phyloP scores from a whole-genome alignment of 441 rosid genomes.

The Populus hybrid region DNA sequence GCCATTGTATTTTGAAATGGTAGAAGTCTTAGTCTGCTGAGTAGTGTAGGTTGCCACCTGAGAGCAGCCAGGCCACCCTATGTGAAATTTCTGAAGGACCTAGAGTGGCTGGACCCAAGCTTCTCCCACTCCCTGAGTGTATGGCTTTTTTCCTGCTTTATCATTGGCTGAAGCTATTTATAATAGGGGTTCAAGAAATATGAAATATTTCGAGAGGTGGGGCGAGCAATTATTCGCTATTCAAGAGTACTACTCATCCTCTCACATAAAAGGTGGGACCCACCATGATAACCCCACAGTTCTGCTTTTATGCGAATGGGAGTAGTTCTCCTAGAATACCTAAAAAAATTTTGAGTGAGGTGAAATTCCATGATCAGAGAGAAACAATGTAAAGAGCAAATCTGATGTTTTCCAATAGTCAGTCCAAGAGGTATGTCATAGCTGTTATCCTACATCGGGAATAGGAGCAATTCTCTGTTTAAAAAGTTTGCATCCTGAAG shows the following conservation, averaged over 20 bases:
- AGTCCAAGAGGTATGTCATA: background rate
- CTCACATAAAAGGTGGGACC: too few species aligned
- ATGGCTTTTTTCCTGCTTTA: background rate
- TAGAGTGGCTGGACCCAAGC: background rate
- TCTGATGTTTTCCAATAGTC: background rate
- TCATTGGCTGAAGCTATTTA: background rate
- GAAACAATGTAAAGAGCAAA: background rate
- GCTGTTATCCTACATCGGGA: background rate
- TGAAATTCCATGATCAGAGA: background rate
- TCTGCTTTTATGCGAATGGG: background rate
- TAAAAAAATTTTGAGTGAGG: background rate
- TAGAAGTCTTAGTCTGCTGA: background rate
- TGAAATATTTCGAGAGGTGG: background rate
- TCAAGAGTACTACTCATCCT: background rate
- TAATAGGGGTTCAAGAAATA: background rate
- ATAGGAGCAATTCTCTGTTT: background rate
- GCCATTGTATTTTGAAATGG: background rate
- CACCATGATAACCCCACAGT: too few species aligned
- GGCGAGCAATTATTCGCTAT: background rate
- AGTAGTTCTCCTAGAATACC: background rate
- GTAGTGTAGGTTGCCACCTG: background rate
- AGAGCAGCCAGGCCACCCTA: background rate
- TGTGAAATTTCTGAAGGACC: background rate
- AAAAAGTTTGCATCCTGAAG: background rate
- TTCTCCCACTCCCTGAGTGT: background rate